Percentiles rank a stretch among this genome's conserved stretches.
Conservation (phyloP, 371 early-diverging fungal genomes). For the Haplosporangium sp. region DNA sequence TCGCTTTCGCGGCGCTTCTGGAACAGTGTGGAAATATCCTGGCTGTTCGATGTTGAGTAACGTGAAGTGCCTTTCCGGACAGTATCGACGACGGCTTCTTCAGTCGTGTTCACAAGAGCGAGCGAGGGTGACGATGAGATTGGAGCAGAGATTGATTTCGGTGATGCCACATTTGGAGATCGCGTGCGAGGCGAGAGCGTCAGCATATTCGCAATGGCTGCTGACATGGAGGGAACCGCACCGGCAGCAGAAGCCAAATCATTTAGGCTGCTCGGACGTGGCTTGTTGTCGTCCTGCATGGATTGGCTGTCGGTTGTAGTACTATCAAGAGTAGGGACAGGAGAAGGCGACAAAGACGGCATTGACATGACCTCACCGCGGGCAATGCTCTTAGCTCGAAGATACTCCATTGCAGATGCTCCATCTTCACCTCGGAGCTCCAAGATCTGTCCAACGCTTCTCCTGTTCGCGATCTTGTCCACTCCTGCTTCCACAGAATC, state of each 20-base stretch:
- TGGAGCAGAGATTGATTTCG: constrained; percentile 3
- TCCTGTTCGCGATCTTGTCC: constrained; percentile 13
- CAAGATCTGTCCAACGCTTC: constrained; percentile 29
- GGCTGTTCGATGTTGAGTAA: constrained; percentile 1
- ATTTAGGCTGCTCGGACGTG: constrained; percentile 18
- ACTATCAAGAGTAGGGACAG: background rate
- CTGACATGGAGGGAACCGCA: constrained; percentile 11
- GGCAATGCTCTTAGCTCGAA: constrained; percentile 40
- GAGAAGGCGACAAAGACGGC: background rate
- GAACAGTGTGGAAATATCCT: constrained; percentile 36
- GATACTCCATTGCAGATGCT: constrained; percentile 37
- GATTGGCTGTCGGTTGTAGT: background rate
- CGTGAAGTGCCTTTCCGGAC: background rate
- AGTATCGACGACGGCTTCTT: background rate
- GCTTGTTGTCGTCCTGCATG: background rate
- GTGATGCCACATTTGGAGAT: constrained; percentile 1
- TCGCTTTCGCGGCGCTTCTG: constrained; percentile 45
- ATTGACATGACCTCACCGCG: constrained; percentile 21
- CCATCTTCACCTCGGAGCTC: constrained; percentile 39
- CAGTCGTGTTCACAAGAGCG: background rate
- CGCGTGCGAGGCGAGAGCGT: constrained; percentile 26
- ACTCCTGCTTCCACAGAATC: background rate
- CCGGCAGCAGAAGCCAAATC: constrained; percentile 1
- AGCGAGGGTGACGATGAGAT: background rate
- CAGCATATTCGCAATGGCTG: constrained; percentile 8